These are phyloP conservation scores for Abelmoschus esculentus DNA, from an alignment of 345 rosid species.

Conservation along the genomic window DNA sequence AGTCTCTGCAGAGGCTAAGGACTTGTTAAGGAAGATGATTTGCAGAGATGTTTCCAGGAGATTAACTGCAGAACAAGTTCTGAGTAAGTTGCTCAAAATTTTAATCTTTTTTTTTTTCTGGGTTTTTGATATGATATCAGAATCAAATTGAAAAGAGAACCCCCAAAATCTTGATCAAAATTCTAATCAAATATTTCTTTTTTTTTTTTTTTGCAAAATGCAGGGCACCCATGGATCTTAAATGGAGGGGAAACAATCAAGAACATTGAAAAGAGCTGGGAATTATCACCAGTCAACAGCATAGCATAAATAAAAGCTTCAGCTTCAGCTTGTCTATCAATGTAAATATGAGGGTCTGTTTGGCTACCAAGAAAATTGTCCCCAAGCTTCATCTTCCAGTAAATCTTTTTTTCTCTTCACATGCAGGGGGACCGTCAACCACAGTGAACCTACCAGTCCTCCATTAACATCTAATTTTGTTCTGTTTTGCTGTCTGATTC, in stretches of 20 bases:
- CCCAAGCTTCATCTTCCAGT: not conserved
- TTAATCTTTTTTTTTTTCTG: not conserved
- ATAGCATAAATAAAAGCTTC: not conserved
- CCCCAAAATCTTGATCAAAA: too few species aligned
- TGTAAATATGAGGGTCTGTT: conserved; percentile 12
- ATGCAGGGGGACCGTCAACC: conserved; percentile 11
- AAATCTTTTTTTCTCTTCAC: conserved; percentile 14
- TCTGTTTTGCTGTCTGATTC: not conserved
- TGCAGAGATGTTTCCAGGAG: conserved; percentile 63
- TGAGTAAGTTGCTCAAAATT: conserved; percentile 36
- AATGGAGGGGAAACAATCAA: conserved; percentile 37
- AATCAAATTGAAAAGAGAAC: not conserved
- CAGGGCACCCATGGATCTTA: conserved; percentile 66
- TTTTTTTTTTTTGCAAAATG: not conserved
- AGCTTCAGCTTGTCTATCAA: conserved; percentile 5
- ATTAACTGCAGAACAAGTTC: conserved; percentile 67
- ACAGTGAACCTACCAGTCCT: not conserved
- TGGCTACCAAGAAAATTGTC: not conserved
- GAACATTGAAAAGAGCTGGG: not conserved
- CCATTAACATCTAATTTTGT: not conserved
- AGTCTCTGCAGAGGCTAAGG: conserved; percentile 48
- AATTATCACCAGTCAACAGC: not conserved
- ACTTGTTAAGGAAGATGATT: conserved; percentile 68
- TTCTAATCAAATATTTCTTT: not conserved
- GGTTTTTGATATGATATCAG: too few species aligned